A percentile compares a stretch with the other conserved stretches of the same genome.
These are phyloP conservation scores for Geotrichum carabidarum DNA, from an alignment of 1,139 yeast genomes.

Conservation along the genomic window DNA sequence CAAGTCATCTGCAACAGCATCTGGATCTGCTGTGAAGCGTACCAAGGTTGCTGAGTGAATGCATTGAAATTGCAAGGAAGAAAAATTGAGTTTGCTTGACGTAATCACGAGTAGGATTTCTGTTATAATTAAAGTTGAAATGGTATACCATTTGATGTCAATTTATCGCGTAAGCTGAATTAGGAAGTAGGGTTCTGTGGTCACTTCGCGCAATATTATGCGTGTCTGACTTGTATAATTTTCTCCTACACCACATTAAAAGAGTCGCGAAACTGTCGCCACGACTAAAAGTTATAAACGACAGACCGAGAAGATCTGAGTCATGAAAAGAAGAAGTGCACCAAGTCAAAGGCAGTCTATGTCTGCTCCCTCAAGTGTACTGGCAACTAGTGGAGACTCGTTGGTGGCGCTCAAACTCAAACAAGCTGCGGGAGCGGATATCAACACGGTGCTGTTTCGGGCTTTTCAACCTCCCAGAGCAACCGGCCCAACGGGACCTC, in stretches of 20 bases:
- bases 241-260: background rate
- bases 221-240: background rate
- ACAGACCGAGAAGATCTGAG: background rate
- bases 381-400: background rate
- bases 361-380: background rate
- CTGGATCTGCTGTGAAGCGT: constrained; percentile 29
- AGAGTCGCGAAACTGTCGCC: background rate
- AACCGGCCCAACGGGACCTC: constrained; percentile 12
- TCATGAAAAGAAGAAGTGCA: constrained; percentile 7
- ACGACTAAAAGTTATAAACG: background rate
- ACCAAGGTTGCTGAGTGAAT: constrained; percentile 16
- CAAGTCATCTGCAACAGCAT: constrained; percentile 22
- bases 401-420: constrained; percentile 1
- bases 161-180: constrained; percentile 6
- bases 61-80: background rate
- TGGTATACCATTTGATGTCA: too few relatives aligned
- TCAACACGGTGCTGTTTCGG: constrained; percentile 1
- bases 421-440: background rate
- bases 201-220: constrained; percentile 9
- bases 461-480: constrained; percentile 8
- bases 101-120: too few relatives aligned
- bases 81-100: background rate
- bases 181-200: constrained; percentile 5
- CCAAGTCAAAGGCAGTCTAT: constrained; percentile 10
- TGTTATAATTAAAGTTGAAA: too few relatives aligned